Evolutionary conservation across 1,284 basidiomycete species (phyloP), one percentile per base, ranked within the genome.

Genomic region (Sanghuangporus weigelae): DNA sequence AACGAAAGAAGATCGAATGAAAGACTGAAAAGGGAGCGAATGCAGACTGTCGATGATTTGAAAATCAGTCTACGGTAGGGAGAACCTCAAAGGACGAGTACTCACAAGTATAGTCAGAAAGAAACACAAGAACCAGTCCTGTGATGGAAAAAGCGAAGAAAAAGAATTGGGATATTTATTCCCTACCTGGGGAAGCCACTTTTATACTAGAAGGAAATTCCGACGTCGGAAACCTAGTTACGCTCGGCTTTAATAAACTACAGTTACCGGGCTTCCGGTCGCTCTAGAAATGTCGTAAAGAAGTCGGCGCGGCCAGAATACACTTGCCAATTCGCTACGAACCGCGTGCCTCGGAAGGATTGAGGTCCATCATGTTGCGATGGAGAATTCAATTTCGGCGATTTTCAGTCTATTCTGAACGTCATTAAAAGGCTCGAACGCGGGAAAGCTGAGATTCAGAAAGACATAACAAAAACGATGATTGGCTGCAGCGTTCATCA

Each of bases 71-170:
- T 56, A 39, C 1, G n/a, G 16, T 53, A 44, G 60, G 51, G 14
- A 57, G 38, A 49, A 50, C 26, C 4, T 40, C 26, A 59, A 31
- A 12, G 59, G 44, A 57, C 49, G 39, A 46, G 57, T 19, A 71
- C 61, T 63, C 64, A 72, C 66, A 61, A 63, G 64, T 68, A 68
- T 68, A 69, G 63, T 68, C 66, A 69, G 63, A 51, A 68, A 67
- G 38, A 42, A 56, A 60, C 74, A 76, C 80, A 83, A 82, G 80
- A 82, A 78, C 81, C 81, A 76, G 81, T 81, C 81, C 81, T 82
- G 80, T 73, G 74, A 75, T 72, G 62, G 67, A 66, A 46, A 19
- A 14, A 70, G 70, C 75, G 71, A 72, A 73, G 74, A 76, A 73
- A 67, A 69, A 67, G 65, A 71, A 73, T 70, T 63, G 67, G 63